Conservation (phyloP, 1,139 yeast genomes). For the Wickerhamomyces sp. region DNA sequence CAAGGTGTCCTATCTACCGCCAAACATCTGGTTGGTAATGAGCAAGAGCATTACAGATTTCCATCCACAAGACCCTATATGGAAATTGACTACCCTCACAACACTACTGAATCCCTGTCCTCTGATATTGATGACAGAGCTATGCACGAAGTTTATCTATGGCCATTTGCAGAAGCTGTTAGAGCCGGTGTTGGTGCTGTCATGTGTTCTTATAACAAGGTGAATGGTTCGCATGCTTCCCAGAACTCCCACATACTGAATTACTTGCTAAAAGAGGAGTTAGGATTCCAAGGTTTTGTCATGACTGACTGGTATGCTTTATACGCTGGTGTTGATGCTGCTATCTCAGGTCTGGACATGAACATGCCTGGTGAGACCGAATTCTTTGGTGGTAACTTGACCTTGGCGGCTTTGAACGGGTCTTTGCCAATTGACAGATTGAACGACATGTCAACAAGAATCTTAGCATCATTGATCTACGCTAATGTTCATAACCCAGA, state of each 20-base stretch:
- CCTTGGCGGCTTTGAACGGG: conserved; percentile 47
- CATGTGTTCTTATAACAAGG: conserved; percentile 53
- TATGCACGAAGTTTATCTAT: conserved; percentile 54
- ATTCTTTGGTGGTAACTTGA: conserved; percentile 49
- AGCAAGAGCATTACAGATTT: conserved; percentile 57
- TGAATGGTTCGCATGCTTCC: conserved; percentile 53
- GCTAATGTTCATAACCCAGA: conserved; percentile 30
- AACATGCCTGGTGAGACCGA: conserved; percentile 58
- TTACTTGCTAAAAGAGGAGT: conserved; percentile 48
- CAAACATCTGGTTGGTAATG: conserved; percentile 52
- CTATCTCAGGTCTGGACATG: conserved; percentile 56
- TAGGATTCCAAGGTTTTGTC: conserved; percentile 61
- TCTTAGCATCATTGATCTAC: conserved; percentile 50
- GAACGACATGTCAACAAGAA: conserved; percentile 55
- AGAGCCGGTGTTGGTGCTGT: conserved; percentile 53
- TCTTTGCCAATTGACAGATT: conserved; percentile 47
- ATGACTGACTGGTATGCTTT: conserved; percentile 61
- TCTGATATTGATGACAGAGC: conserved; percentile 54
- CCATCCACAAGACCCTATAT: conserved; percentile 40
- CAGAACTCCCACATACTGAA: conserved; percentile 53
- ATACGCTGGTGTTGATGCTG: conserved; percentile 48
- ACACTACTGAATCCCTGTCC: conserved; percentile 32
- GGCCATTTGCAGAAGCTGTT: conserved; percentile 63
- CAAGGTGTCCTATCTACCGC: conserved; percentile 50
- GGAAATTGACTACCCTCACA: conserved; percentile 31